These are phyloP conservation scores for Pinus taeda DNA, from an alignment of 75 land plant genomes.

Conservation along the genomic window DNA sequence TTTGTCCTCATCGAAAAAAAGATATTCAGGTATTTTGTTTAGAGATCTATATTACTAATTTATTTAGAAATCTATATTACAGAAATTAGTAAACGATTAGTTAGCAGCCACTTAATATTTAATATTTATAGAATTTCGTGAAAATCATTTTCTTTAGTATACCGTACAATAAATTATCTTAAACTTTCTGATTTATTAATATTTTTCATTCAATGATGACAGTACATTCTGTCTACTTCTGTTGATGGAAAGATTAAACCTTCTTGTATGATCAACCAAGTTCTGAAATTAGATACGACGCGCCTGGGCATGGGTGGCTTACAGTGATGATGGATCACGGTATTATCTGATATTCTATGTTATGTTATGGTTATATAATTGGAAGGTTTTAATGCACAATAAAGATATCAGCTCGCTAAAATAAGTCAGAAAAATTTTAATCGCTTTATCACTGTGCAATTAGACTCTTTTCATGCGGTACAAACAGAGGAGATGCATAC, in stretches of 20 bases:
- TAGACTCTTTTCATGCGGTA: conserved; percentile 81
- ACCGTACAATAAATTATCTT: too few species aligned
- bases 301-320: conserved; percentile 16
- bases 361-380: neutral
- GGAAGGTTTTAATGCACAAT: neutral
- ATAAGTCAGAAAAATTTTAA: neutral
- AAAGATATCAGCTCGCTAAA: neutral
- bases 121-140: neutral
- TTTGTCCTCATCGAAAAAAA: conserved; percentile 38
- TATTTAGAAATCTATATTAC: too few species aligned
- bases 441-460: neutral
- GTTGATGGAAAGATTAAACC: conserved; percentile 17
- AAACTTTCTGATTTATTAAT: too few species aligned
- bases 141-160: too few species aligned
- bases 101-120: neutral
- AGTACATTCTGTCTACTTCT: conserved; percentile 15
- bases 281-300: neutral
- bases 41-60: too few species aligned
- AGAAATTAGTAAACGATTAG: too few species aligned
- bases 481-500: conserved; percentile 71
- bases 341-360: neutral
- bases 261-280: conserved; percentile 3
- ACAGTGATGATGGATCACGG: conserved; percentile 18
- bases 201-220: neutral
- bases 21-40: conserved; percentile 20